Evolutionary conservation across 176 grass and related monocot species (phyloP).

Genomic region (Oryza australiensis): DNA sequence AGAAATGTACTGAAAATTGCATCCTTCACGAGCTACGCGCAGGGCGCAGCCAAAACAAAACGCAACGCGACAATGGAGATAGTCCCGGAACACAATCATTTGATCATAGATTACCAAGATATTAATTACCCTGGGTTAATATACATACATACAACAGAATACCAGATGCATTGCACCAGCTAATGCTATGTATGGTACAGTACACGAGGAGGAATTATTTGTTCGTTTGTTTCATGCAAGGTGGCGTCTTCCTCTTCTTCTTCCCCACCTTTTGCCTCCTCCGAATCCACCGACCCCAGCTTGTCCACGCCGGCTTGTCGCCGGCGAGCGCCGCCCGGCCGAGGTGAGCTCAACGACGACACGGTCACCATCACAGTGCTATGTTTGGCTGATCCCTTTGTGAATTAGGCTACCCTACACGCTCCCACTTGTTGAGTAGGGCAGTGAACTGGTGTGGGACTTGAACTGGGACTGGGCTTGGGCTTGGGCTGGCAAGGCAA

Average conservation of each 20-base stretch:
- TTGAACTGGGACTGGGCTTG: neutral
- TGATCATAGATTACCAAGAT: neutral
- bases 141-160: neutral
- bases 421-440: slow-evolving; percentile 35
- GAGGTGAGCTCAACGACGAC: neutral
- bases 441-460: slow-evolving; percentile 28
- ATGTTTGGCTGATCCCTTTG: neutral
- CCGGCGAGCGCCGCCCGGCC: neutral
- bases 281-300: neutral
- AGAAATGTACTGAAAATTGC: neutral
- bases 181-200: neutral
- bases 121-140: neutral
- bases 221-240: neutral
- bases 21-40: too few species aligned
- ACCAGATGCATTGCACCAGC: neutral
- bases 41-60: neutral
- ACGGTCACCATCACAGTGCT: neutral
- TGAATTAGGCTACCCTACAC: neutral
- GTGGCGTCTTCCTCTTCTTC: neutral
- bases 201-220: neutral
- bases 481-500: neutral
- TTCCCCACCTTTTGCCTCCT: neutral
- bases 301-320: neutral
- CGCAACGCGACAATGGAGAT: neutral
- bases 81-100: neutral